Conservation (phyloP, 2,329 filamentous ascomycete species). For the Coniochaeta ligniaria region DNA sequence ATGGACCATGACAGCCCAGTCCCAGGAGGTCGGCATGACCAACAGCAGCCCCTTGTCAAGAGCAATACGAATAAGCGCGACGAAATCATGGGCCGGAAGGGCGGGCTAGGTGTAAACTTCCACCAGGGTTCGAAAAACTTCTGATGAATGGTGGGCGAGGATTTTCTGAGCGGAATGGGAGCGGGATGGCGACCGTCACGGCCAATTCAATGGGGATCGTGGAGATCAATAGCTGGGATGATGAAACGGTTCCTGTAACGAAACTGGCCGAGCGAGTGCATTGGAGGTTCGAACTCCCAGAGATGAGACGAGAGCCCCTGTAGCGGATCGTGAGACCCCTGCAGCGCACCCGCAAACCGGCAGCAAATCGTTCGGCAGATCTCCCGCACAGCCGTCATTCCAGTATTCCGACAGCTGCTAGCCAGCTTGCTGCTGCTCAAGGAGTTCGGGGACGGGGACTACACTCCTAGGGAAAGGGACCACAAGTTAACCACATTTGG, state of each 20-base stretch:
- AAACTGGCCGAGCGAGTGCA: not conserved
- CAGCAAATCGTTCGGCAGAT: not conserved
- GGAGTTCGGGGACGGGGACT: no score
- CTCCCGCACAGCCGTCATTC: not conserved
- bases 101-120: not conserved
- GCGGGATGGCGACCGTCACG: not conserved
- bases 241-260: conserved; percentile 18
- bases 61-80: not conserved
- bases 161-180: not conserved
- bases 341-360: not conserved
- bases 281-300: not conserved
- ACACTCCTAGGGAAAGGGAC: no score
- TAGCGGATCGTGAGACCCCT: not conserved
- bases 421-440: no score
- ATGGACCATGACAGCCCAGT: not conserved
- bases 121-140: not conserved
- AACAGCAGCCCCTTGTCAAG: not conserved
- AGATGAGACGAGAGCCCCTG: conserved; percentile 3
- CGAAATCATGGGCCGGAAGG: not conserved
- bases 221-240: conserved; percentile 8
- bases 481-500: no score
- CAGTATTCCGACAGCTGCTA: not conserved
- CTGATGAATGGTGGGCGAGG: not conserved
- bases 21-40: not conserved
- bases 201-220: not conserved